Conservation (phyloP, 352 stramenopile genomes). For the Pythium oligandrum region DNA sequence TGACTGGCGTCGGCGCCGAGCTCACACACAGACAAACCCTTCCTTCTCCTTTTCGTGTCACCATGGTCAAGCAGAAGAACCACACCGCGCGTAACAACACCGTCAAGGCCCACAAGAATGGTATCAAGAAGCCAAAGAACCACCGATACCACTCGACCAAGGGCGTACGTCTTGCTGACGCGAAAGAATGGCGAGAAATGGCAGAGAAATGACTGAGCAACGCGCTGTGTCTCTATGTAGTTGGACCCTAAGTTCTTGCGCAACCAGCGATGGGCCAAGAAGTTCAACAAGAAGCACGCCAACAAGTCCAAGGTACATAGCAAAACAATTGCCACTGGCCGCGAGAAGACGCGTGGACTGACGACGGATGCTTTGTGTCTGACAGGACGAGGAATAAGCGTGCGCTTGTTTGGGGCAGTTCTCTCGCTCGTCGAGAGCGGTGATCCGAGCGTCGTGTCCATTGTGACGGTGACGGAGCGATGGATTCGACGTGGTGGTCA, state of each 20-base stretch:
- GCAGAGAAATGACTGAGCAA: background rate
- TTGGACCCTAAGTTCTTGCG: conserved; percentile 97
- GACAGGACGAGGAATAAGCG: conserved; percentile 38
- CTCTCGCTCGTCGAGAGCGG: too few relatives aligned
- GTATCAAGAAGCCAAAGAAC: conserved; percentile 97
- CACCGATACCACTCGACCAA: conserved; percentile 93
- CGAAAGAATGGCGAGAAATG: background rate
- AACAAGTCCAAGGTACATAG: conserved; percentile 40
- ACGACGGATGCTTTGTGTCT: background rate
- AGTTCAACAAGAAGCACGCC: conserved; percentile 93
- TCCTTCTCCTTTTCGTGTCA: conserved; percentile 25
- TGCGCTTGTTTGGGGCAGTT: background rate
- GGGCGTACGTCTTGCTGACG: conserved; percentile 61
- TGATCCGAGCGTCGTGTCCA: too few relatives aligned
- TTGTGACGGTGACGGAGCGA: too few relatives aligned
- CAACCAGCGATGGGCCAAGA: conserved; percentile 98
- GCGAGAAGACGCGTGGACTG: too few relatives aligned
- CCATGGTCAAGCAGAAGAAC: conserved; percentile 96
- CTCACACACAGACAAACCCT: conserved; percentile 15
- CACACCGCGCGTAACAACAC: conserved; percentile 97
- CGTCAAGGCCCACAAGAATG: conserved; percentile 96
- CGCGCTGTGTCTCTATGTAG: conserved; percentile 16
- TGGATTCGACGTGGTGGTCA: too few relatives aligned
- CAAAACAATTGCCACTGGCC: too few relatives aligned
- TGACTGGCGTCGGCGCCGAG: background rate